Percentiles rank a stretch among this genome's conserved stretches.
Evolutionary conservation across 2,329 filamentous ascomycete genomes (phyloP).

Genomic region (Aureobasidium zeae): DNA sequence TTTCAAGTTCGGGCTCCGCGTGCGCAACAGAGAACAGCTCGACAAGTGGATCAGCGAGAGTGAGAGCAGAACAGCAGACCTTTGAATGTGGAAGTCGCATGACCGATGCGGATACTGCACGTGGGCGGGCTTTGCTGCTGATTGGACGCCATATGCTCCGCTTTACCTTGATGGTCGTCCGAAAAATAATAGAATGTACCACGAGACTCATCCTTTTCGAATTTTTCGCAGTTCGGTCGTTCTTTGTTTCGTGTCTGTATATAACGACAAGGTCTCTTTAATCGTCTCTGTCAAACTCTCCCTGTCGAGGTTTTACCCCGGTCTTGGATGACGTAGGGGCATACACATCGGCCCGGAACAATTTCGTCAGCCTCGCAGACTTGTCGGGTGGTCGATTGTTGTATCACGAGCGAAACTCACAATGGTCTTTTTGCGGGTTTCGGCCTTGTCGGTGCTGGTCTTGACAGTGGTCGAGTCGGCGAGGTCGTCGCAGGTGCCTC

Average conservation of each 20-base stretch:
- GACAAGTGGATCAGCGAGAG: slow-evolving; percentile 41
- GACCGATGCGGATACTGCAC: background rate
- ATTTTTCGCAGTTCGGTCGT: too few species aligned
- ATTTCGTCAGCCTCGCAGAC: slow-evolving; percentile 3
- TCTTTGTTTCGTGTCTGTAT: too few species aligned
- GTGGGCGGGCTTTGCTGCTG: background rate
- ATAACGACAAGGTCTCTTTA: too few species aligned
- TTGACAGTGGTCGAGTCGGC: background rate
- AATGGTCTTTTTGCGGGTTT: slow-evolving; percentile 3
- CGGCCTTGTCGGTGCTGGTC: background rate
- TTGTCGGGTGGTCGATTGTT: background rate
- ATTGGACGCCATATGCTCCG: background rate
- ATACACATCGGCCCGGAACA: too few species aligned
- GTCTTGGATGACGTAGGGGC: too few species aligned
- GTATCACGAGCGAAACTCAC: slow-evolving; percentile 1
- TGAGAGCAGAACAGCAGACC: slow-evolving; percentile 37
- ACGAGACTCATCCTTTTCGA: background rate
- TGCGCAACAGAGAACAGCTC: slow-evolving; percentile 33
- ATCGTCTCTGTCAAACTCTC: too few species aligned
- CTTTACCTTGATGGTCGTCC: slow-evolving; percentile 6
- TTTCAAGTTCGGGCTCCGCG: slow-evolving; percentile 41
- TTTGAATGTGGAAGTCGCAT: slow-evolving; percentile 23
- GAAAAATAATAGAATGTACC: slow-evolving; percentile 1
- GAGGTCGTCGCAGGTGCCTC: slow-evolving; percentile 7
- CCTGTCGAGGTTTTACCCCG: slow-evolving; percentile 1